Evolutionary conservation across 2,329 filamentous ascomycete species (phyloP).

Genomic region (Colletotrichum sp.): DNA sequence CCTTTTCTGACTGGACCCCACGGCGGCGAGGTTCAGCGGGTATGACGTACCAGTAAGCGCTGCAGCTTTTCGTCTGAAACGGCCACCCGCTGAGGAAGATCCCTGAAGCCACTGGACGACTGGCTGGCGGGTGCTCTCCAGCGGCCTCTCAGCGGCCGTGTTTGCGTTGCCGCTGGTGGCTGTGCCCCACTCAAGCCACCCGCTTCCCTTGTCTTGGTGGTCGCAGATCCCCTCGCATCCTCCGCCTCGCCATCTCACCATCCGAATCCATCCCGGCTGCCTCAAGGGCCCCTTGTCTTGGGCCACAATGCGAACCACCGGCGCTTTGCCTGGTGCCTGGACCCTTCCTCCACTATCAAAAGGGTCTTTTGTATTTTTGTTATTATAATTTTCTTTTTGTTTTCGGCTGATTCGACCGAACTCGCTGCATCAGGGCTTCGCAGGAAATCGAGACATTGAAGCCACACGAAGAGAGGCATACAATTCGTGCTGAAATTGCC

Average conservation of each 20-base stretch:
- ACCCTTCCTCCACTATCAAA: background rate
- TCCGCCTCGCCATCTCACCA: background rate
- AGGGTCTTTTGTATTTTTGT: background rate
- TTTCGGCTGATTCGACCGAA: background rate
- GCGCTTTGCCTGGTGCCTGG: background rate
- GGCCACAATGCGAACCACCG: background rate
- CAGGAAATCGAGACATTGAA: background rate
- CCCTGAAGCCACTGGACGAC: background rate
- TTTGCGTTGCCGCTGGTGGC: slow-evolving; percentile 3
- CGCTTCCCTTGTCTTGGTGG: background rate
- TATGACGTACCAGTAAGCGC: slow-evolving; percentile 19
- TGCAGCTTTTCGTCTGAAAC: slow-evolving; percentile 17
- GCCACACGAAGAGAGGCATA: background rate
- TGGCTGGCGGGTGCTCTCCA: background rate
- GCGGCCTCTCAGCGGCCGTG: background rate
- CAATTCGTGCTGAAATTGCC: background rate
- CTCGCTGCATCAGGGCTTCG: background rate
- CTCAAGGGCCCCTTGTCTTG: background rate
- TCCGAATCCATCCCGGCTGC: background rate
- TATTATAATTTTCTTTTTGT: background rate
- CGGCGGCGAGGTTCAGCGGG: background rate
- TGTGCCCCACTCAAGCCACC: slow-evolving; percentile 5
- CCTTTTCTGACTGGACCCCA: background rate
- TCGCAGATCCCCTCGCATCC: background rate
- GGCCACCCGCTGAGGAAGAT: slow-evolving; percentile 9